Evolutionary conservation across 257 asterid species (phyloP).

Genomic region (Buddleja alternifolia): DNA sequence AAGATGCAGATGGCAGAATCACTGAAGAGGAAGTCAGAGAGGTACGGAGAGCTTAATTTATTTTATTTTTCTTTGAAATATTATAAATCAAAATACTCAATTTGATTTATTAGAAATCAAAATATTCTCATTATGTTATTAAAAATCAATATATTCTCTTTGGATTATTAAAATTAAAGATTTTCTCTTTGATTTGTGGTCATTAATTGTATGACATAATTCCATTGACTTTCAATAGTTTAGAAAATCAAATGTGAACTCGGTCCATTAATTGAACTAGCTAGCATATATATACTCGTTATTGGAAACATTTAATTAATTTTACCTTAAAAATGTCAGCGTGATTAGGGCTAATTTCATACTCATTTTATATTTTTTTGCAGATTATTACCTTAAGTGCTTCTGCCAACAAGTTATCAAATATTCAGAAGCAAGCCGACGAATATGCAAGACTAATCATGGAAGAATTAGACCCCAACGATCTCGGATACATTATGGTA

Average conservation of each 20-base stretch:
- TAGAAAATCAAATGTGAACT: background rate
- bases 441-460: slow-evolving; percentile 93
- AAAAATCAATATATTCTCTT: no score
- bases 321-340: background rate
- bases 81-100: no score
- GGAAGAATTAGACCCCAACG: slow-evolving; percentile 90
- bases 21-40: slow-evolving; percentile 93
- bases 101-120: no score
- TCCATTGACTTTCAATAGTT: background rate
- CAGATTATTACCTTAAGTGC: slow-evolving; percentile 93
- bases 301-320: no score
- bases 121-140: no score
- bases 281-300: no score
- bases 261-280: no score
- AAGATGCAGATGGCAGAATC: slow-evolving; percentile 95
- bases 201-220: background rate
- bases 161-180: no score
- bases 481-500: slow-evolving; percentile 82
- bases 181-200: background rate
- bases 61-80: background rate
- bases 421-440: slow-evolving; percentile 85
- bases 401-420: slow-evolving; percentile 88
- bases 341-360: slow-evolving; percentile 6
- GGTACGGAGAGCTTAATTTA: slow-evolving; percentile 40
- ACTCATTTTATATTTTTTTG: slow-evolving; percentile 4